phyloP scores from a whole-genome alignment of 306 rosid genomes.

The Psophocarpus tetragonolobus region DNA sequence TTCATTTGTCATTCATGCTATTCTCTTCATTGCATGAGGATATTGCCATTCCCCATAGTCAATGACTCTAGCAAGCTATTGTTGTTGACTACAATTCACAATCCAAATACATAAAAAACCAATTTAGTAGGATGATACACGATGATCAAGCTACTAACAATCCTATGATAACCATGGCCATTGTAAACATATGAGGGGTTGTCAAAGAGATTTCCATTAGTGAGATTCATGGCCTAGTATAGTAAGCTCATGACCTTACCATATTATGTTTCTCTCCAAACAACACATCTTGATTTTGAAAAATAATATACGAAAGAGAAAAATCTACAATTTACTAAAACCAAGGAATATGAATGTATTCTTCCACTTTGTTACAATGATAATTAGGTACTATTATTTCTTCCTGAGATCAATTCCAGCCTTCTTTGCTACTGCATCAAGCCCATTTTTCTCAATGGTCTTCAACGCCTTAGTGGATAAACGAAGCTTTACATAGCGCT shows the following conservation, averaged over 20 bases:
- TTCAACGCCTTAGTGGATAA: slow-evolving; percentile 91
- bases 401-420: slow-evolving; percentile 91
- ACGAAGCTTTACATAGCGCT: slow-evolving; percentile 86
- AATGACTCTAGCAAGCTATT: neutral
- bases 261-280: slow-evolving; percentile 8
- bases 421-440: slow-evolving; percentile 95
- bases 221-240: neutral
- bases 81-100: neutral
- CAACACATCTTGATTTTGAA: neutral
- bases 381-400: slow-evolving; percentile 41
- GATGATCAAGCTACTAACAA: neutral
- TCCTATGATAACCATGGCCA: neutral
- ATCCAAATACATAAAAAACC: neutral
- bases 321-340: slow-evolving; percentile 21
- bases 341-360: neutral
- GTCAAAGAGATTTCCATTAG: slow-evolving; percentile 22
- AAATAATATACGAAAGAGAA: neutral
- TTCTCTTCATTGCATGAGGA: neutral
- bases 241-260: neutral
- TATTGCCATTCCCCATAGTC: neutral
- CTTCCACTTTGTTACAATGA: slow-evolving; percentile 25
- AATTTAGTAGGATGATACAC: neutral
- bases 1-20: neutral
- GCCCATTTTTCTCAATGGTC: slow-evolving; percentile 94
- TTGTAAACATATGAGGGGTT: neutral